phyloP scores from a whole-genome alignment of 2,329 filamentous ascomycete species.

The Coniochaeta sp. region DNA sequence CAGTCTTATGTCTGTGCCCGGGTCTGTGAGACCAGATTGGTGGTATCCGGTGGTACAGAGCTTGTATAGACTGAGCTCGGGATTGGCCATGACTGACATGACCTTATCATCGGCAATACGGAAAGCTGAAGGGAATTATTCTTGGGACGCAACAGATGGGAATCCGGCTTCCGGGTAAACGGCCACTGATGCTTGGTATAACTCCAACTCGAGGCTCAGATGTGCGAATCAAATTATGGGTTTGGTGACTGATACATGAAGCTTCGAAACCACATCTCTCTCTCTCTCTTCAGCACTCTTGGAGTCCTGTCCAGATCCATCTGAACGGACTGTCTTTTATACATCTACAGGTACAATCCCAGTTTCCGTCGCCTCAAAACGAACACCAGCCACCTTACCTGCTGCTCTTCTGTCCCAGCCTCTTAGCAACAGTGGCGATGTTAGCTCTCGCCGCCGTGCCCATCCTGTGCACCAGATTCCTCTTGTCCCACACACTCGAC shows the following conservation, averaged over 20 bases:
- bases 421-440: conserved; percentile 32
- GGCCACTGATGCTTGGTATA: too few species aligned
- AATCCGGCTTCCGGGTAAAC: too few species aligned
- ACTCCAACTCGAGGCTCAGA: too few species aligned
- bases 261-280: too few species aligned
- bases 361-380: not conserved
- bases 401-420: conserved; percentile 25
- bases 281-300: too few species aligned
- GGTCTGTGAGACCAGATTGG: not conserved
- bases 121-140: too few species aligned
- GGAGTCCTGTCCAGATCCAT: too few species aligned
- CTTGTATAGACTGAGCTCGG: not conserved
- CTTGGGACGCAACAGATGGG: too few species aligned
- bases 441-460: conserved; percentile 76
- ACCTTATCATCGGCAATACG: too few species aligned
- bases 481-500: conserved; percentile 77
- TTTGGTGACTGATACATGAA: too few species aligned
- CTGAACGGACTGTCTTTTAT: too few species aligned
- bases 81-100: not conserved
- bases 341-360: not conserved
- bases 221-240: too few species aligned
- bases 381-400: conserved; percentile 4
- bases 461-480: conserved; percentile 70
- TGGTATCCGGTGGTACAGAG: not conserved
- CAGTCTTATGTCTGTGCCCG: not conserved